Percentiles rank a stretch among this genome's conserved stretches.
Conservation (phyloP, 169 alveolate genomes). For the Babesia ovis region DNA sequence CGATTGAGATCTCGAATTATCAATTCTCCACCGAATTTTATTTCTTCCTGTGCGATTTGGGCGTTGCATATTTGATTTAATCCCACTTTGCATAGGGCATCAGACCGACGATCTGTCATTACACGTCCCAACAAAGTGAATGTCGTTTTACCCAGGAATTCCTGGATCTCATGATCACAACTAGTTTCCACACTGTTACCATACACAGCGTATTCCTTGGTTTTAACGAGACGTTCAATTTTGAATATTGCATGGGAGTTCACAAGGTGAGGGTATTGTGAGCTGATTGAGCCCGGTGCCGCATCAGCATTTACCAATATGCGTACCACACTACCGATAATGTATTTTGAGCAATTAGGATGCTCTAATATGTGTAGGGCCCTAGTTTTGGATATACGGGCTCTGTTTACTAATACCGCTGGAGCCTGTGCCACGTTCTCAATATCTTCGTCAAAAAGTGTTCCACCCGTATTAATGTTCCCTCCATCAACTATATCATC, state of each 20-base stretch:
- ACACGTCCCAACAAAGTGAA: constrained; percentile 44
- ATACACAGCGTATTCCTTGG: constrained; percentile 37
- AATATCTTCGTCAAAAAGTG: constrained; percentile 20
- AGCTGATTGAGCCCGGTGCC: constrained; percentile 35
- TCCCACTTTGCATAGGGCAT: constrained; percentile 9
- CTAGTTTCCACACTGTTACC: constrained; percentile 30
- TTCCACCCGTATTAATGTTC: too few relatives aligned
- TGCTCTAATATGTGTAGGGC: constrained; percentile 63
- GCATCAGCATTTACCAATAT: constrained; percentile 23
- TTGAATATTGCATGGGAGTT: constrained; percentile 56
- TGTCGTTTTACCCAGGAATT: constrained; percentile 30
- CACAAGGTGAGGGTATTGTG: constrained; percentile 38
- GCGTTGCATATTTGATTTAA: constrained; percentile 51
- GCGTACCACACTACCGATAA: constrained; percentile 35
- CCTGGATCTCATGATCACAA: constrained; percentile 52
- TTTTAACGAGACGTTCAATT: constrained; percentile 36
- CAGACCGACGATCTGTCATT: constrained; percentile 21
- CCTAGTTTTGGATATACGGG: constrained; percentile 45
- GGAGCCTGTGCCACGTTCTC: constrained; percentile 6
- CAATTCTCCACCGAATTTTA: constrained; percentile 62
- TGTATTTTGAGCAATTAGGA: constrained; percentile 57
- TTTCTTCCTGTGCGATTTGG: constrained; percentile 48
- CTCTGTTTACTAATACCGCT: constrained; percentile 35
- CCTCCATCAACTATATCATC: not conserved
- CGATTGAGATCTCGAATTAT: constrained; percentile 29